phyloP scores from a whole-genome alignment of 345 rosid genomes.

The Citrus australasica region DNA sequence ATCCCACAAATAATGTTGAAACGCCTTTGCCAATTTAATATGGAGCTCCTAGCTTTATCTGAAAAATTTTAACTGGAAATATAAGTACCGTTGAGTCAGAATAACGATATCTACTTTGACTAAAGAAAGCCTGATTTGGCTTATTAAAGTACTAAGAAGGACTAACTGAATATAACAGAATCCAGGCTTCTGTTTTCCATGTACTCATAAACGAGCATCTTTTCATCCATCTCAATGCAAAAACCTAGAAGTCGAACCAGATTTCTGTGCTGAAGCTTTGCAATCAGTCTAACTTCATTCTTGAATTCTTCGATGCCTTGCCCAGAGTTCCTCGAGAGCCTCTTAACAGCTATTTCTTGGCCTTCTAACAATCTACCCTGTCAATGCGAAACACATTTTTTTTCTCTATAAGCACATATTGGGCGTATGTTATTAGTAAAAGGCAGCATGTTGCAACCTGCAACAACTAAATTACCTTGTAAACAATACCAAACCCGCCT shows the following conservation, averaged over 20 bases:
- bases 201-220: slow-evolving; percentile 81
- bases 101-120: not conserved
- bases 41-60: slow-evolving; percentile 1
- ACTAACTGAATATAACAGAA: not conserved
- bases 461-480: slow-evolving; percentile 50
- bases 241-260: slow-evolving; percentile 73
- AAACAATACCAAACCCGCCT: slow-evolving; percentile 78
- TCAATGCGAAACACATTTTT: not conserved
- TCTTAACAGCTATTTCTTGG: slow-evolving; percentile 71
- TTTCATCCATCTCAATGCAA: slow-evolving; percentile 62
- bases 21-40: slow-evolving; percentile 58
- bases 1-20: slow-evolving; percentile 62
- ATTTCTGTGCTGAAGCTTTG: slow-evolving; percentile 80
- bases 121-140: slow-evolving; percentile 22
- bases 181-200: slow-evolving; percentile 33
- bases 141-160: slow-evolving; percentile 6
- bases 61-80: slow-evolving; percentile 11
- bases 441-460: not conserved
- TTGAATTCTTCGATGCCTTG: slow-evolving; percentile 84
- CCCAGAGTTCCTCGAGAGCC: slow-evolving; percentile 62
- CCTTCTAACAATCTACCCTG: slow-evolving; percentile 64
- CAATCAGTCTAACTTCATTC: slow-evolving; percentile 76
- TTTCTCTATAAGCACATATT: not conserved
- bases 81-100: not conserved
- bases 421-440: not conserved